Conservation (phyloP, 257 asterid genomes). For the Cordia subcordata region DNA sequence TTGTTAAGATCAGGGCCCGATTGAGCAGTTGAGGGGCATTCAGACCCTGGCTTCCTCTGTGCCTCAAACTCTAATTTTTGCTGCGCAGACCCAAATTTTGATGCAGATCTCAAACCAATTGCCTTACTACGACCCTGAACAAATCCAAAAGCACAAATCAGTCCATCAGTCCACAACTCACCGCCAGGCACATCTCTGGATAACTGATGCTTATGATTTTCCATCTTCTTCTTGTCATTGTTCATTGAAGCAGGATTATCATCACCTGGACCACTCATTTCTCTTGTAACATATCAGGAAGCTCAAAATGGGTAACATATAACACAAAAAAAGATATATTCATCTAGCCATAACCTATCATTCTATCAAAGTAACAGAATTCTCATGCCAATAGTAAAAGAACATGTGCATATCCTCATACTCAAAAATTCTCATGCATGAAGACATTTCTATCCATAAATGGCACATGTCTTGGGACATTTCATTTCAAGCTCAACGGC, state of each 20-base stretch:
- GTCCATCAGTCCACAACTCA: conserved; percentile 38
- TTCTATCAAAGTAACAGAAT: no score
- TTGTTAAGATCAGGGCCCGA: not conserved
- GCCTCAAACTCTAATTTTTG: conserved; percentile 10
- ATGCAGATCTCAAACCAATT: conserved; percentile 10
- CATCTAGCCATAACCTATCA: no score
- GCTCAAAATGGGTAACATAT: no score
- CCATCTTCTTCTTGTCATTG: conserved; percentile 22
- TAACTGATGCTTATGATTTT: conserved; percentile 20
- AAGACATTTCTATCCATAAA: no score
- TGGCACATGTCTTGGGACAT: no score
- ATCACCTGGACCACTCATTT: conserved; percentile 11
- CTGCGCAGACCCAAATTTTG: conserved; percentile 10
- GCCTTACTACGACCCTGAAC: conserved; percentile 22
- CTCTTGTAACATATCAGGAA: not conserved
- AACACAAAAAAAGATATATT: no score
- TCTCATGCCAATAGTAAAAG: no score
- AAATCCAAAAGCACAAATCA: conserved; percentile 45
- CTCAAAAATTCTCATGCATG: no score
- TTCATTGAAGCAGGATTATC: conserved; percentile 19
- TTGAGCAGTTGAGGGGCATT: not conserved
- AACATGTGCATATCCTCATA: no score
- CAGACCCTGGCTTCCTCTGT: conserved; percentile 1
- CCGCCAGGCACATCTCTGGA: conserved; percentile 30
- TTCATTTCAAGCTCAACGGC: no score